A percentile compares a stretch with the other conserved stretches of the same genome.
phyloP scores from a whole-genome alignment of 2,329 filamentous ascomycete genomes.

The Trichoderma aggressivum region DNA sequence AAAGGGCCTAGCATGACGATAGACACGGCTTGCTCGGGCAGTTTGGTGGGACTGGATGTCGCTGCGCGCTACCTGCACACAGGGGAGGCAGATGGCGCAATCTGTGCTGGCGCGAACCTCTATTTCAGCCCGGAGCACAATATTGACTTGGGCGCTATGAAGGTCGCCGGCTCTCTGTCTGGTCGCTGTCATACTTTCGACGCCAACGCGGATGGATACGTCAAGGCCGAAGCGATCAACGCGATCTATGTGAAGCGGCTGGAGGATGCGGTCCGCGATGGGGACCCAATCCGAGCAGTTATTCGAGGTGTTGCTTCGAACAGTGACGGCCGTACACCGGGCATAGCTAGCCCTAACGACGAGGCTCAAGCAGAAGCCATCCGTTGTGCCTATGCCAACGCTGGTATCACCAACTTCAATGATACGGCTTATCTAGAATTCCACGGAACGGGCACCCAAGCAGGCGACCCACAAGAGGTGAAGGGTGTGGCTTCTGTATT shows the following conservation, averaged over 20 bases:
- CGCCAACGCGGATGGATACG: slow-evolving; percentile 33
- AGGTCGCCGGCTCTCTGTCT: not conserved
- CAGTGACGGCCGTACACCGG: not conserved
- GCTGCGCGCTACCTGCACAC: slow-evolving; percentile 5
- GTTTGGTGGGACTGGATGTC: slow-evolving; percentile 27
- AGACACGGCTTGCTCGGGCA: slow-evolving; percentile 38
- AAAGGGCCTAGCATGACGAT: slow-evolving; percentile 31
- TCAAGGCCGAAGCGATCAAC: slow-evolving; percentile 30
- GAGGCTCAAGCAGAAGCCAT: not conserved
- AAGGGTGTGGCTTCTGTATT: slow-evolving; percentile 29
- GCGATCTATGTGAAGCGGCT: slow-evolving; percentile 34
- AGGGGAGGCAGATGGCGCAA: slow-evolving; percentile 18
- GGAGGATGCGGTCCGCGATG: not conserved
- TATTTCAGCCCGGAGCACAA: not conserved
- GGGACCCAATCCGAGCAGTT: slow-evolving; percentile 23
- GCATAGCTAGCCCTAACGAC: not conserved
- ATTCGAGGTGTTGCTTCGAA: slow-evolving; percentile 21
- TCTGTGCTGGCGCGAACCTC: slow-evolving; percentile 19
- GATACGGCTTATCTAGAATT: slow-evolving; percentile 30
- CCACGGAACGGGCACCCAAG: slow-evolving; percentile 51
- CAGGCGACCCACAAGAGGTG: slow-evolving; percentile 42
- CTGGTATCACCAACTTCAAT: slow-evolving; percentile 24
- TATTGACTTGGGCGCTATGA: not conserved
- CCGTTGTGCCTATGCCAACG: not conserved
- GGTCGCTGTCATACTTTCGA: slow-evolving; percentile 34